Evolutionary conservation across 352 stramenopile genomes (phyloP).

Genomic region (Phytophthora quininea): DNA sequence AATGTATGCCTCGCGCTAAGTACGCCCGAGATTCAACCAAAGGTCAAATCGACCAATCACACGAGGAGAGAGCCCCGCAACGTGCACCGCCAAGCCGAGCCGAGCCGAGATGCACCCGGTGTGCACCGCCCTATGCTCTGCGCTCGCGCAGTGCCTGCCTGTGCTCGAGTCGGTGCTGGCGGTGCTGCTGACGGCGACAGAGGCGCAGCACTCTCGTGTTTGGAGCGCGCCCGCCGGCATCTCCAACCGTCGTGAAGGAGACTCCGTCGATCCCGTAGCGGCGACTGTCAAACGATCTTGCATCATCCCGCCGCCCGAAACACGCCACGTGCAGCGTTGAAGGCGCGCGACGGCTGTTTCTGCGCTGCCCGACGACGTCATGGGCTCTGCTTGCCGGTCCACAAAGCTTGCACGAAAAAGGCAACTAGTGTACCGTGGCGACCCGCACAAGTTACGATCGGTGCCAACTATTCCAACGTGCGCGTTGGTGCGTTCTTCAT

Average conservation of each 20-base stretch:
- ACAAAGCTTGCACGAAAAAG: conserved; percentile 1
- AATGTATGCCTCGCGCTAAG: not conserved
- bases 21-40: not conserved
- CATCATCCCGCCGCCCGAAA: conserved; percentile 39
- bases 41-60: not conserved
- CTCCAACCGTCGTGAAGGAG: too few species aligned
- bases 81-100: too few species aligned
- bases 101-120: too few species aligned
- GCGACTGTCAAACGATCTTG: conserved; percentile 19
- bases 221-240: not conserved
- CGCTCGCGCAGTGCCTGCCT: too few species aligned
- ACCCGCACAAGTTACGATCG: not conserved
- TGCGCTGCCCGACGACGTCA: conserved; percentile 32
- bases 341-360: conserved; percentile 22
- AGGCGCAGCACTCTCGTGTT: not conserved
- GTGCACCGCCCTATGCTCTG: too few species aligned
- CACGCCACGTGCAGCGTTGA: conserved; percentile 21
- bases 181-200: not conserved
- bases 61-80: not conserved
- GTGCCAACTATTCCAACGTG: too few species aligned
- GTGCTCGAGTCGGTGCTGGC: too few species aligned
- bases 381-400: conserved; percentile 8
- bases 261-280: not conserved
- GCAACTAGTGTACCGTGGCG: not conserved
- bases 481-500: too few species aligned